Evolutionary conservation across 495 filamentous ascomycete genomes (phyloP).

Genomic region (Penicillium simplicissimum): DNA sequence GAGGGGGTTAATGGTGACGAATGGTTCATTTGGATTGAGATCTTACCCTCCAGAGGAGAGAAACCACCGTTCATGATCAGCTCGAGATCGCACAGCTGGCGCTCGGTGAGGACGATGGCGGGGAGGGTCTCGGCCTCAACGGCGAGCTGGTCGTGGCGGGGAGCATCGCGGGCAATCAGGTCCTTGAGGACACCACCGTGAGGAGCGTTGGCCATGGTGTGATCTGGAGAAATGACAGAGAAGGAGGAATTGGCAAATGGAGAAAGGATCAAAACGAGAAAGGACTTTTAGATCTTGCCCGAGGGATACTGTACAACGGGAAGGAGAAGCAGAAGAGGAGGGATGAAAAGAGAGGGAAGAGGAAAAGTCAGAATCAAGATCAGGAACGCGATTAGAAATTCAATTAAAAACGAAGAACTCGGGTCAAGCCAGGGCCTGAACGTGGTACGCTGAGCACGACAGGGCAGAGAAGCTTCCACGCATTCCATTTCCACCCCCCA

Average conservation of each 20-base stretch:
- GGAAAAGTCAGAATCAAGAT: slow-evolving; percentile 7
- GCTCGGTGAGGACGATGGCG: slow-evolving; percentile 81
- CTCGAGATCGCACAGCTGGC: slow-evolving; percentile 96
- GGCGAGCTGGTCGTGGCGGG: slow-evolving; percentile 70
- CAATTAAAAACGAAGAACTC: neutral
- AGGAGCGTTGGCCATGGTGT: slow-evolving; percentile 73
- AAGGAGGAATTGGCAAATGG: slow-evolving; percentile 1
- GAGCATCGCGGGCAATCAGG: slow-evolving; percentile 85
- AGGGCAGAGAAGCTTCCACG: slow-evolving; percentile 4
- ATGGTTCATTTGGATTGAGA: neutral
- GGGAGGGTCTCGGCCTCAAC: slow-evolving; percentile 85
- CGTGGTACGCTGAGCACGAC: slow-evolving; percentile 2
- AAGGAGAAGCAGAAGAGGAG: slow-evolving; percentile 9
- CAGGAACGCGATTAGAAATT: neutral
- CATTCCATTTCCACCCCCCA: slow-evolving; percentile 5
- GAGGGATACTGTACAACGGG: neutral
- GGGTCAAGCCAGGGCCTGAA: neutral
- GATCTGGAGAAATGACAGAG: slow-evolving; percentile 8
- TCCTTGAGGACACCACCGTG: slow-evolving; percentile 98
- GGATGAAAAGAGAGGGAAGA: slow-evolving; percentile 15
- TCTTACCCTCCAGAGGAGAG: slow-evolving; percentile 91
- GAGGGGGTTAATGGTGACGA: neutral
- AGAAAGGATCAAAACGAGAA: neutral
- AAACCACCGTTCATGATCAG: slow-evolving; percentile 96
- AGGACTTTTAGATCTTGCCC: neutral